Evolutionary conservation across 164 flowering plant genomes (phyloP), one percentile per base, ranked within the genome.

Genomic region (Sedum album): DNA sequence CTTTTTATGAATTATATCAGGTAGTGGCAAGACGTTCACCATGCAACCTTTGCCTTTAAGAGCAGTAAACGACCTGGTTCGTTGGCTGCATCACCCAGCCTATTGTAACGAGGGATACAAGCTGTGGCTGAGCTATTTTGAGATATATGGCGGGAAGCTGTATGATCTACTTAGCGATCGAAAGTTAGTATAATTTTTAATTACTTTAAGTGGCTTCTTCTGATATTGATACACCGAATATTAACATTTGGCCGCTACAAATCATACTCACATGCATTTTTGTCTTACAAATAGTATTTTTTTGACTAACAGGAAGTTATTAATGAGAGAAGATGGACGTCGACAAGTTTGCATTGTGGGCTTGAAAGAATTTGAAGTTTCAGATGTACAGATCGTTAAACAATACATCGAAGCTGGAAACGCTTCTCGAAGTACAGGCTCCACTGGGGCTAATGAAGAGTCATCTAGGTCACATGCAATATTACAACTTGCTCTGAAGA

Each of bases 401-500:
- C 96, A 93, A 72, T 82, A 88, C 57, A 93, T 93, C 76, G 98
- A 91, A 76, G 89, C 70, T 76, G 98, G 98, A 63, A 93, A 76
- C 84, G 85, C 89, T 44, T 78, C 93, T 6, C 86, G 98, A 74
- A 93, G 98, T 80, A 93, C 94, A 13, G 98, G 98, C 17, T 89
- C 97, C 60, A 93, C 98, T 33, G 98, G n/a, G n/a, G n/a, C n/a
- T n/a, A n/a, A n/a, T n/a, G n/a, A n/a, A n/a, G n/a, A n/a, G n/a
- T n/a, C n/a, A 97, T 93, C 98, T 9, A 90, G 98, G 9, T 93
- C 98, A 28, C 98, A 93, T 88, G 98, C 98, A 55, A 93, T 93
- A 72, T 96, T 93, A 76, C 98, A 93, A 80, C 96, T 93, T 72
- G 86, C 82, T 38, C 77, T 93, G 69, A 93, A 93, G 82, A 85